Evolutionary conservation across 2,329 filamentous ascomycete genomes (phyloP).

Genomic region (Aspergillus sp.): DNA sequence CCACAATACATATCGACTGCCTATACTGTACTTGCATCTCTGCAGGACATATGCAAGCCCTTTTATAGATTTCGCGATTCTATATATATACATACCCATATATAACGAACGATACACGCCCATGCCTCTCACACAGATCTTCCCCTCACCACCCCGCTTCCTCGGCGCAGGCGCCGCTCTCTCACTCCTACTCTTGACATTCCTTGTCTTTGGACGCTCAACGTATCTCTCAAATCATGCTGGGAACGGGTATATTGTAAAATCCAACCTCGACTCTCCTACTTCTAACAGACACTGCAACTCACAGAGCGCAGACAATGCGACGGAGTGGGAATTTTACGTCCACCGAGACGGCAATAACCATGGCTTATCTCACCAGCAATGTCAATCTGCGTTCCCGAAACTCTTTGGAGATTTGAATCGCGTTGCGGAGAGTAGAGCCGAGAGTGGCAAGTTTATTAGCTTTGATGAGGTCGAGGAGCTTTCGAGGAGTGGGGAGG

Average conservation of each 20-base stretch:
- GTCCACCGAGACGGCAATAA: conserved; percentile 40
- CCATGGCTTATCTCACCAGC: conserved; percentile 40
- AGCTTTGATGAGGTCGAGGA: conserved; percentile 42
- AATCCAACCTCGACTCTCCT: background rate
- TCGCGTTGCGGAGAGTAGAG: conserved; percentile 32
- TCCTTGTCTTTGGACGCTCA: conserved; percentile 31
- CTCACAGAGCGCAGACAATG: background rate
- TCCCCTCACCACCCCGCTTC: conserved; percentile 33
- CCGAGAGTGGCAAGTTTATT: conserved; percentile 27
- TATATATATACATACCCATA: conserved; percentile 2
- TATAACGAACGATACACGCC: background rate
- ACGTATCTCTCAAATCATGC: conserved; percentile 25
- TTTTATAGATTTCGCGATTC: background rate
- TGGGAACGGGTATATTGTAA: background rate
- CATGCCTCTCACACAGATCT: conserved; percentile 21
- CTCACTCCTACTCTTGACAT: conserved; percentile 33
- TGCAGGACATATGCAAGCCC: background rate
- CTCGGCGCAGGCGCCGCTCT: conserved; percentile 32
- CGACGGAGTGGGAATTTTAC: conserved; percentile 37
- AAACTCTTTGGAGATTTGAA: conserved; percentile 45
- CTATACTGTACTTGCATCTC: background rate
- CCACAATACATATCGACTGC: background rate
- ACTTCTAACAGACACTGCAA: background rate
- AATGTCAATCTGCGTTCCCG: conserved; percentile 47
- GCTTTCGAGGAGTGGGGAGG: conserved; percentile 29